Conservation (phyloP, 352 stramenopile species). For the Globisporangium canariense region DNA sequence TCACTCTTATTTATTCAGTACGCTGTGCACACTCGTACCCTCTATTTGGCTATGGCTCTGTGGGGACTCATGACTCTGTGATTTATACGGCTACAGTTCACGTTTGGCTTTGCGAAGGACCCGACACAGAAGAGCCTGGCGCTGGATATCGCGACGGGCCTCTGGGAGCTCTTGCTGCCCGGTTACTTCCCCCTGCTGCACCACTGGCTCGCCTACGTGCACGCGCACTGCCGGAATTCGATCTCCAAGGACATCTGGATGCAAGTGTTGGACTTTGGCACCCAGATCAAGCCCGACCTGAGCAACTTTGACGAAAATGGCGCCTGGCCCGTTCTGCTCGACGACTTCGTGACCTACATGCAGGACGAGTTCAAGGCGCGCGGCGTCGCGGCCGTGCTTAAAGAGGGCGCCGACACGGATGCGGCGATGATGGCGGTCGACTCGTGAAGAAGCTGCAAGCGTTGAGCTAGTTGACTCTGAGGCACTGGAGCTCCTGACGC, state of each 20-base stretch:
- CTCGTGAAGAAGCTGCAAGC: slow-evolving; percentile 26
- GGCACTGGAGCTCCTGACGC: not conserved
- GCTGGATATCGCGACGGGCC: slow-evolving; percentile 59
- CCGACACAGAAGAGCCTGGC: slow-evolving; percentile 76
- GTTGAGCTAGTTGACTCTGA: not conserved
- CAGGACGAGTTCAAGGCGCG: slow-evolving; percentile 43
- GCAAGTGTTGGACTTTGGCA: slow-evolving; percentile 79
- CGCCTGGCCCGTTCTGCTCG: slow-evolving; percentile 81
- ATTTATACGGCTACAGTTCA: slow-evolving; percentile 45
- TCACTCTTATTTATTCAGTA: slow-evolving; percentile 84
- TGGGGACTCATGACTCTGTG: not conserved
- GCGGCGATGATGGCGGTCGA: slow-evolving; percentile 33
- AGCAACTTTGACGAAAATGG: slow-evolving; percentile 88
- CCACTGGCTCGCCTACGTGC: slow-evolving; percentile 73
- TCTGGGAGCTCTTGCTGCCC: slow-evolving; percentile 77
- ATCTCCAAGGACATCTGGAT: slow-evolving; percentile 86
- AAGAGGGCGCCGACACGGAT: slow-evolving; percentile 31
- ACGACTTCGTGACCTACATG: slow-evolving; percentile 80
- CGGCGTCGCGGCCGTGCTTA: slow-evolving; percentile 38
- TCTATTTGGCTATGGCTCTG: not conserved
- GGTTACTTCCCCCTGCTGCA: slow-evolving; percentile 55
- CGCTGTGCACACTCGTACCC: not conserved
- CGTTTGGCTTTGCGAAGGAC: slow-evolving; percentile 83
- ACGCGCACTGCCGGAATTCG: slow-evolving; percentile 61
- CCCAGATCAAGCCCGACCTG: slow-evolving; percentile 64